phyloP scores from a whole-genome alignment of 2,329 filamentous ascomycete genomes.

The Bipolaris cookei region DNA sequence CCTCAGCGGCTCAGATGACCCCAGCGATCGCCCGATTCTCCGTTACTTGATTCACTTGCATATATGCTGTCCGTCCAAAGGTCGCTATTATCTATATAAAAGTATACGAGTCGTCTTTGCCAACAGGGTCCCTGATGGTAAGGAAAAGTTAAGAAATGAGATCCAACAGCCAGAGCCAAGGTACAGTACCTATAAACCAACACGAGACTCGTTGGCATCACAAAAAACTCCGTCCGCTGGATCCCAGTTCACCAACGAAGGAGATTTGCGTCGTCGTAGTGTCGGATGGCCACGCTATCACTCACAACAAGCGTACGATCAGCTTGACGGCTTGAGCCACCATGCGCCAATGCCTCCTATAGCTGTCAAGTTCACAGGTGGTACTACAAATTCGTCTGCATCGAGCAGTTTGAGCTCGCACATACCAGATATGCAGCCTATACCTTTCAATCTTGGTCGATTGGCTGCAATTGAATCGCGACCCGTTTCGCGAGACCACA shows the following conservation, averaged over 20 bases:
- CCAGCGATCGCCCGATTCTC: slow-evolving; percentile 72
- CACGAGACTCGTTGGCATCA: slow-evolving; percentile 48
- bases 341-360: slow-evolving; percentile 41
- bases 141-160: slow-evolving; percentile 90
- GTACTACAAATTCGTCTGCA: slow-evolving; percentile 31
- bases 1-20: slow-evolving; percentile 57
- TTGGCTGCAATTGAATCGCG: slow-evolving; percentile 39
- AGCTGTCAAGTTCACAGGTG: slow-evolving; percentile 42
- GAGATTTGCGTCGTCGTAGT: slow-evolving; percentile 40
- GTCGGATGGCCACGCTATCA: slow-evolving; percentile 38
- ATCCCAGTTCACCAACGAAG: slow-evolving; percentile 34
- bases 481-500: slow-evolving; percentile 40
- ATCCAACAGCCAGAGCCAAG: slow-evolving; percentile 86
- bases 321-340: slow-evolving; percentile 30
- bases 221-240: slow-evolving; percentile 32
- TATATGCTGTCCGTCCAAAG: slow-evolving; percentile 84
- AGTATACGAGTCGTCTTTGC: slow-evolving; percentile 94
- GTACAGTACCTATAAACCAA: slow-evolving; percentile 82
- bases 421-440: slow-evolving; percentile 55
- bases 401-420: slow-evolving; percentile 30
- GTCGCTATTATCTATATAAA: slow-evolving; percentile 88
- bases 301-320: slow-evolving; percentile 38
- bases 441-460: slow-evolving; percentile 57
- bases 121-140: slow-evolving; percentile 92
- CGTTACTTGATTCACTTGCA: slow-evolving; percentile 92